A percentile compares a stretch with the other conserved stretches of the same genome.
These are phyloP conservation scores for Hsuehochloa calcarea DNA, from an alignment of 176 grass and related monocot genomes.

Conservation along the genomic window DNA sequence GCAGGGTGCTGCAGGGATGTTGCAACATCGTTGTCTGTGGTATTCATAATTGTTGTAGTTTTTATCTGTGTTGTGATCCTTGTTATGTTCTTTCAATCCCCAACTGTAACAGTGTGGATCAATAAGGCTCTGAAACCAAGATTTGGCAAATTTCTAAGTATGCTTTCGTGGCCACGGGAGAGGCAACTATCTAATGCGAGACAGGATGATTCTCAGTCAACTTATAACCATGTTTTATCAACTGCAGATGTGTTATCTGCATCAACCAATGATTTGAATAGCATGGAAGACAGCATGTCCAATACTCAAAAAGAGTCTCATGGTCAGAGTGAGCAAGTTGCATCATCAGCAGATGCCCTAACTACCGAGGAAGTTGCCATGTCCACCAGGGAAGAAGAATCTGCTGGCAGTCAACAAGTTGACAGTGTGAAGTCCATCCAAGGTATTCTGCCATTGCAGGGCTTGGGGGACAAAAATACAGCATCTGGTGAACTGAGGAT, in stretches of 20 bases:
- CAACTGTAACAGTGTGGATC: background rate
- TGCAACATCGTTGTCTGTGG: slow-evolving; percentile 3
- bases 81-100: background rate
- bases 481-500: background rate
- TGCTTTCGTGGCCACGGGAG: background rate
- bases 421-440: background rate
- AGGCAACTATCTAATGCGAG: background rate
- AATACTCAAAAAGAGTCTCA: background rate
- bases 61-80: slow-evolving; percentile 3
- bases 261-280: background rate
- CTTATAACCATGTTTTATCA: no score
- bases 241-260: background rate
- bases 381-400: no score
- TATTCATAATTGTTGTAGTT: slow-evolving; percentile 21
- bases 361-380: no score
- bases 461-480: background rate
- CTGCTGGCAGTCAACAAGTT: background rate
- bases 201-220: background rate
- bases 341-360: background rate
- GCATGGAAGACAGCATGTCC: background rate
- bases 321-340: background rate
- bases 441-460: background rate
- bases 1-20: slow-evolving; percentile 24
- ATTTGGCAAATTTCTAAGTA: background rate
- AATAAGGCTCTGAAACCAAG: background rate